Conservation (phyloP, 2,329 filamentous ascomycete species). For the Neonectria ditissima region DNA sequence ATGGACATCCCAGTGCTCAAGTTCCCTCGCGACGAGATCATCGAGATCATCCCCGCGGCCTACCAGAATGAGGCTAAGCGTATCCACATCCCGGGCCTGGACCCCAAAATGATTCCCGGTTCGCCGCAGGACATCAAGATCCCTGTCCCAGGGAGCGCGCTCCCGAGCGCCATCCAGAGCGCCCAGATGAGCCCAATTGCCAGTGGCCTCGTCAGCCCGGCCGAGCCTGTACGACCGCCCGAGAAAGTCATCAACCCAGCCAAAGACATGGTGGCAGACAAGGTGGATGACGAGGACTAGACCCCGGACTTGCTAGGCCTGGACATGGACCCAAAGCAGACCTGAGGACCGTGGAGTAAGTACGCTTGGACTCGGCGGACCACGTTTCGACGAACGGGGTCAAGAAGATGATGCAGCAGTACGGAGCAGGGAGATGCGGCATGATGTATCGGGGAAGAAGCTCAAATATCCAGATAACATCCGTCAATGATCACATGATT, state of each 20-base stretch:
- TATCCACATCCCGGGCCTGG: conserved; percentile 81
- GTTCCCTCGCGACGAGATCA: conserved; percentile 96
- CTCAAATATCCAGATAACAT: conserved; percentile 35
- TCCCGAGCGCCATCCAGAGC: conserved; percentile 47
- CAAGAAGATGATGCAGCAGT: conserved; percentile 10
- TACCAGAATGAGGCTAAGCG: conserved; percentile 97
- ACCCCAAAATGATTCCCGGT: conserved; percentile 76
- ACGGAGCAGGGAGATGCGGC: conserved; percentile 10
- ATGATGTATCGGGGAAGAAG: conserved; percentile 23
- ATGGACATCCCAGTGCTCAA: conserved; percentile 92
- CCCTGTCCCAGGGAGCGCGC: conserved; percentile 68
- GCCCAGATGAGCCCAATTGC: conserved; percentile 61
- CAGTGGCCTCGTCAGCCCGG: conserved; percentile 59
- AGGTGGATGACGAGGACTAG: conserved; percentile 65
- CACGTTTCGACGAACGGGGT: conserved; percentile 11
- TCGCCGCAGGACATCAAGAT: conserved; percentile 87
- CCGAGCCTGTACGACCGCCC: conserved; percentile 57
- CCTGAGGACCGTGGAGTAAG: neutral
- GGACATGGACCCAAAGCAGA: conserved; percentile 4
- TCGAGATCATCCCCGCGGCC: conserved; percentile 96
- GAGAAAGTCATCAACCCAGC: conserved; percentile 63
- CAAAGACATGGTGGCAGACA: conserved; percentile 64
- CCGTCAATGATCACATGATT: conserved; percentile 37
- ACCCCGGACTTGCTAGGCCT: neutral
- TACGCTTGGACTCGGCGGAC: conserved; percentile 9